Evolutionary conservation across 257 asterid species (phyloP).

Genomic region (Primulina huaijiensis): DNA sequence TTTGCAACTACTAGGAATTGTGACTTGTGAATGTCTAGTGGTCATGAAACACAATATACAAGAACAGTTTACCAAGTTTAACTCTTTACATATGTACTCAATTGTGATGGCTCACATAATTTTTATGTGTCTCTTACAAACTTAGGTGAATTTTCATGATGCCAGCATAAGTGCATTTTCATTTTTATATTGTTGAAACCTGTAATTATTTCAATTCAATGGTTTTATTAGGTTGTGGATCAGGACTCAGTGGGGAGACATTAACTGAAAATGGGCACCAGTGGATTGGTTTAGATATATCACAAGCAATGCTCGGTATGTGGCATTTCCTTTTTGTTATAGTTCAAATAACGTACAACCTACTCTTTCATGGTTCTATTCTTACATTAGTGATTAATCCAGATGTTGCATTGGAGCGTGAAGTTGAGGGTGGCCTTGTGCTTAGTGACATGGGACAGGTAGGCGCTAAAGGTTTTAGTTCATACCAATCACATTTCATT

Average conservation of each 20-base stretch:
- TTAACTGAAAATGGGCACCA: conserved; percentile 84
- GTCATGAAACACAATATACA: background rate
- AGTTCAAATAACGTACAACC: conserved; percentile 10
- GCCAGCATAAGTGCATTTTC: background rate
- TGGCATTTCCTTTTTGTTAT: background rate
- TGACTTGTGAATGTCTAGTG: background rate
- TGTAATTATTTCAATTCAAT: background rate
- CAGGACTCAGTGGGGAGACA: conserved; percentile 95
- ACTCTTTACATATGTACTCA: background rate
- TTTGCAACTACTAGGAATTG: background rate
- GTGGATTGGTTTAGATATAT: conserved; percentile 94
- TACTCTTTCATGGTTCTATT: conserved; percentile 12
- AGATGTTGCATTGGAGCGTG: conserved; percentile 90
- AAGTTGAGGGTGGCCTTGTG: conserved; percentile 85
- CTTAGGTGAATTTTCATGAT: background rate
- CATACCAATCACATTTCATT: background rate
- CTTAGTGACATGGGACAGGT: conserved; percentile 98
- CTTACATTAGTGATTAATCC: conserved; percentile 19
- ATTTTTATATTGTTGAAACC: background rate
- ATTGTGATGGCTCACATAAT: background rate
- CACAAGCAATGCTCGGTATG: conserved; percentile 83
- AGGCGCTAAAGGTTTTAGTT: conserved; percentile 9
- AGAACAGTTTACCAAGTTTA: background rate
- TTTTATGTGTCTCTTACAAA: too few relatives aligned
- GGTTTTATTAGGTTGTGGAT: conserved; percentile 77